Evolutionary conservation across 1,284 basidiomycete species (phyloP), one percentile per base, ranked within the genome.

Genomic region (Neonothopanus nambi): DNA sequence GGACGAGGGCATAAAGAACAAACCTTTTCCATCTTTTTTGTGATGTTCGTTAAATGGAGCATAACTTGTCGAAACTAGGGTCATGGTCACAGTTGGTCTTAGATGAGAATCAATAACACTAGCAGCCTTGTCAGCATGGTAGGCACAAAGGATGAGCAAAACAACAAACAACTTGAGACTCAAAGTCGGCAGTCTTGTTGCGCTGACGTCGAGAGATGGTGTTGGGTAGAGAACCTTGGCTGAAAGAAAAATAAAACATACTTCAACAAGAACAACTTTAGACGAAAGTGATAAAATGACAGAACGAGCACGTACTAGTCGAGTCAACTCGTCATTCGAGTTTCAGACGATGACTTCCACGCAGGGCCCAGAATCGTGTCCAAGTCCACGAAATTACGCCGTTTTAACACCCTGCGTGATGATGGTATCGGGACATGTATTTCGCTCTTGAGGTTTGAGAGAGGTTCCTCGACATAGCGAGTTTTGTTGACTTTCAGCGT

Each of bases 31-130:
- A 45, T 96, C 95, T 66, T 91, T 91, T 51, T 81, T 87, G 70
- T 99, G 95, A 13, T 98, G 91, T 67, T 98, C 94, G 61, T 87
- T 84, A 63, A 99, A 99, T 82, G 39, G 97, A 97, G 74, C 96
- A 98, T 55, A 98, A 74, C 71, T 95, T 93, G 70, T 95, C 93
- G 60, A 95, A 92, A 64, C 95, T 95, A 43, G 95, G 94, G 72
- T 98, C 95, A 28, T 99, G 82, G 59, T 97, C 96, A 63, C 80
- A 42, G 89, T 93, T 79, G 95, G 95, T 68, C 87, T 41, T 51
- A 20, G 4, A 20, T 5, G 11, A 8, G 15, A 35, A 5, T 6
- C 11, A 8, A 4, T n/a, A n/a, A n/a, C n/a, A n/a, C n/a, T 95
- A 36, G 95, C 96, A 13, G 94, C 91, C 73, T 92, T 88, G 78